Evolutionary conservation across 176 grass and related monocot species (phyloP), one percentile per base, ranked within the genome.

Genomic region (Pontederia crassipes): DNA sequence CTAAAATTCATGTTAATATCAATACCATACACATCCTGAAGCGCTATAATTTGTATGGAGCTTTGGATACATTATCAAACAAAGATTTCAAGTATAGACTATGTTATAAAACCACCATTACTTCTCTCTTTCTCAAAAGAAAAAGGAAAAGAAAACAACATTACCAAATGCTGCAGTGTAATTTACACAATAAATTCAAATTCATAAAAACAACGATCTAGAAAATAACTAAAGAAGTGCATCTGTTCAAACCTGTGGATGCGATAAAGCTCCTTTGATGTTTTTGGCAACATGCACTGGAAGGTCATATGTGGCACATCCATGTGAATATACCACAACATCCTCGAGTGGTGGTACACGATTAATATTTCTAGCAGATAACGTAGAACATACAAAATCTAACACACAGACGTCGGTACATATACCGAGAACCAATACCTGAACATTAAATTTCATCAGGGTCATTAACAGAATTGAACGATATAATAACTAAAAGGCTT

Each of bases 301-400:
- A 47, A 97, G 78, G 75, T 97, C 78, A 68, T 75, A 96, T 46
- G 92, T 96, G 28, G 87, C 92, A 80, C 87, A 97, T 14, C 91
- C 86, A 68, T 77, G 77, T 4, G 86, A 90, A 77, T 97, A 91
- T 59, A 97, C 86, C 5, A 90, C 75, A 28, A 88, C 62, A 80
- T 91, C 81, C 65, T 85, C 62, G 63, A 97, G 66, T 17, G 92
- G 87, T 16, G 72, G 81, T n/a, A 97, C 70, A 18, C 59, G 66
- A 17, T 67, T 81, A 68, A 97, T 80, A 57, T 97, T 96, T 77
- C 87, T 80, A 62, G 83, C 92, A 68, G 78, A 80, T 32, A 96
- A 59, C 57, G 78, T 74, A 27, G 83, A 90, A n/a, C 80, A 82
- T 35, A 72, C 83, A 48, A 96, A 90, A 66, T 96, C 92, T 66